A percentile compares a stretch with the other conserved stretches of the same genome.
Conservation (phyloP, 2,329 filamentous ascomycete genomes). For the Pyrenochaeta sp. region DNA sequence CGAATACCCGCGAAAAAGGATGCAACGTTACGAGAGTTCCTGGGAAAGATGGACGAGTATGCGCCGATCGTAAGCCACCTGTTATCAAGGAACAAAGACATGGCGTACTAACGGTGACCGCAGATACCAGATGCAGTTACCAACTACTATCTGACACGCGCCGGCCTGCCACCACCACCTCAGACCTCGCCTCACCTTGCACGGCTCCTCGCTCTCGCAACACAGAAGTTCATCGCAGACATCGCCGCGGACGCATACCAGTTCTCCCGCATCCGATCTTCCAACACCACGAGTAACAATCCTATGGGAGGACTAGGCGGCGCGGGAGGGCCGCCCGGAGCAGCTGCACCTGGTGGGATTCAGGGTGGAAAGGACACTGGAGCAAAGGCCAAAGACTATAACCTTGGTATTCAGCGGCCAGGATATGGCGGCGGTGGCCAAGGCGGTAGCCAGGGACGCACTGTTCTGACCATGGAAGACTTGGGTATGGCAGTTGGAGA, state of each 20-base stretch:
- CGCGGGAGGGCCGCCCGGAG: slow-evolving; percentile 69
- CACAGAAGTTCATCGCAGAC: slow-evolving; percentile 98
- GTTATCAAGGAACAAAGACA: background rate
- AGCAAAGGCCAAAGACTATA: slow-evolving; percentile 56
- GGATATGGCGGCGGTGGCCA: slow-evolving; percentile 82
- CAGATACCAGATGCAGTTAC: slow-evolving; percentile 98
- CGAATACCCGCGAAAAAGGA: slow-evolving; percentile 86
- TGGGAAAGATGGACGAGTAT: slow-evolving; percentile 97
- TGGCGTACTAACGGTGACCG: slow-evolving; percentile 16
- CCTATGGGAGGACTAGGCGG: slow-evolving; percentile 81
- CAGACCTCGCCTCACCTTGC: slow-evolving; percentile 90
- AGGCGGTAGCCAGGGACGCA: slow-evolving; percentile 87
- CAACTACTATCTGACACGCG: slow-evolving; percentile 96
- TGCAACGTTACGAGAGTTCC: slow-evolving; percentile 87
- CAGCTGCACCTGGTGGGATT: slow-evolving; percentile 63
- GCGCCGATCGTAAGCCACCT: slow-evolving; percentile 81
- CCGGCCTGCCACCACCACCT: slow-evolving; percentile 90
- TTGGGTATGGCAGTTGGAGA: slow-evolving; percentile 97
- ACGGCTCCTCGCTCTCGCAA: slow-evolving; percentile 93
- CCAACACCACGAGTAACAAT: slow-evolving; percentile 88
- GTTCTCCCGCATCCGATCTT: slow-evolving; percentile 94
- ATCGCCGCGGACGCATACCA: slow-evolving; percentile 98
- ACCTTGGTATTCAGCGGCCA: slow-evolving; percentile 58
- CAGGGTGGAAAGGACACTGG: slow-evolving; percentile 57
- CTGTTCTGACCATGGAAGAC: slow-evolving; percentile 98